These are phyloP conservation scores for Mortierella sp. DNA, from an alignment of 371 early-diverging fungal genomes.

Conservation along the genomic window DNA sequence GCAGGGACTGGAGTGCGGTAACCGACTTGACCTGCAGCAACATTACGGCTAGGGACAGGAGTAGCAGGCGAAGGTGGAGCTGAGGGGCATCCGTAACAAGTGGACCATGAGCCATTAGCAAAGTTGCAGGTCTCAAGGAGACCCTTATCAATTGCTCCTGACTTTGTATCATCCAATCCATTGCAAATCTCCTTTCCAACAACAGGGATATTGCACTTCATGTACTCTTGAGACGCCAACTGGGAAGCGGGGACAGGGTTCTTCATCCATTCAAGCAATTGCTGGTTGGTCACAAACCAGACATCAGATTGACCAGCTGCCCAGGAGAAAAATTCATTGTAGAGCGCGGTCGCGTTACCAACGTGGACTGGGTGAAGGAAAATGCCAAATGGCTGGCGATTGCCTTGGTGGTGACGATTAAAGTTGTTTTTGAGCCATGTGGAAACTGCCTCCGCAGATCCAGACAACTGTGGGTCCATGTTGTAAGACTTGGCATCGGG, in stretches of 20 bases:
- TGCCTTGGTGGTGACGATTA: constrained; percentile 73
- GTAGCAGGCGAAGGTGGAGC: constrained; percentile 63
- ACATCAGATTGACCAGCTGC: constrained; percentile 68
- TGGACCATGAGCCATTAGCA: constrained; percentile 65
- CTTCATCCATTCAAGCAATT: constrained; percentile 76
- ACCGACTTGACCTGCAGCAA: constrained; percentile 57
- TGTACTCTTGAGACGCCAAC: constrained; percentile 66
- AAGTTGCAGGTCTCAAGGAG: constrained; percentile 70
- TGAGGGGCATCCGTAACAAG: constrained; percentile 77
- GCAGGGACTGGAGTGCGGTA: constrained; percentile 70
- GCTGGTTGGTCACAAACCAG: constrained; percentile 78
- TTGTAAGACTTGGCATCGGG: constrained; percentile 57
- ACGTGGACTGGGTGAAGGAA: constrained; percentile 65
- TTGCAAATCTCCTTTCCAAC: constrained; percentile 81
- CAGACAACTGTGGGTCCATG: constrained; percentile 78
- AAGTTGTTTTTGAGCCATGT: constrained; percentile 70
- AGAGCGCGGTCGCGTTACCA: constrained; percentile 57
- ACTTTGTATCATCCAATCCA: constrained; percentile 70
- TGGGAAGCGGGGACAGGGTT: constrained; percentile 75
- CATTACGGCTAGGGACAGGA: constrained; percentile 64
- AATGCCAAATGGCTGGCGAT: constrained; percentile 77
- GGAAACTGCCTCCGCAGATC: constrained; percentile 57
- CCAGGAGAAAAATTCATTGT: constrained; percentile 65
- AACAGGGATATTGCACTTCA: constrained; percentile 72
- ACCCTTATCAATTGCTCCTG: constrained; percentile 60